These are phyloP conservation scores for Stephanodiscus triporus DNA, from an alignment of 108 stramenopile genomes.

Conservation along the genomic window DNA sequence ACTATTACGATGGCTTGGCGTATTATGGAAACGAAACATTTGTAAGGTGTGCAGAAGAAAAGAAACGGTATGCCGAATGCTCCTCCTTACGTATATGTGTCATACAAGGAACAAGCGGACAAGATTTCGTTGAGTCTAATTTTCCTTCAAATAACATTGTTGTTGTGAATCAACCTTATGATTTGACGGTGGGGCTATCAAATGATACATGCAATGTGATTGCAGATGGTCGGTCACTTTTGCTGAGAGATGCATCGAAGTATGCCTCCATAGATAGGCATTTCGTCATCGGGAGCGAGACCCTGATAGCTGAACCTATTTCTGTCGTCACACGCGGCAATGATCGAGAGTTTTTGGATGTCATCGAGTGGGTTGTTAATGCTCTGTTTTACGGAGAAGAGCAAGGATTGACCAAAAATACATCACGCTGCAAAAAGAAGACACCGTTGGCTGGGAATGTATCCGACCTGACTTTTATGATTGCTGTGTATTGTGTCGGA, in stretches of 20 bases:
- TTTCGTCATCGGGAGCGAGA: conserved; percentile 8
- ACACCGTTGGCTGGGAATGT: background rate
- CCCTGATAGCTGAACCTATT: conserved; percentile 21
- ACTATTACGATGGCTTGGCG: conserved; percentile 46
- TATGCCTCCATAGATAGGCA: background rate
- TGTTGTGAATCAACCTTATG: background rate
- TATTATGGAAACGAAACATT: conserved; percentile 42
- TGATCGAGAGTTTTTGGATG: conserved; percentile 38
- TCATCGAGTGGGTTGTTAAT: conserved; percentile 57
- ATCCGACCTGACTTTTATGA: conserved; percentile 28
- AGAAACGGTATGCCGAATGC: conserved; percentile 26
- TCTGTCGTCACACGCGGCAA: conserved; percentile 26
- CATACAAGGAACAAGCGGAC: background rate
- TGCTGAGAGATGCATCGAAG: background rate
- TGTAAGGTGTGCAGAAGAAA: conserved; percentile 41
- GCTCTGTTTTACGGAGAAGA: conserved; percentile 55
- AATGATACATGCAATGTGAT: conserved; percentile 33
- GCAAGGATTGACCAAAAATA: conserved; percentile 28
- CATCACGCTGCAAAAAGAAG: conserved; percentile 1
- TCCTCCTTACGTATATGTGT: conserved; percentile 30
- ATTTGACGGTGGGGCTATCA: background rate
- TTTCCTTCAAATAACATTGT: conserved; percentile 16
- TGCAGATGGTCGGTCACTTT: background rate
- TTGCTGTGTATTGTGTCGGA: conserved; percentile 56
- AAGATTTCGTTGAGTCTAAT: conserved; percentile 5